phyloP scores from a whole-genome alignment of 2,329 filamentous ascomycete genomes.

The Apiospora malaysiana region DNA sequence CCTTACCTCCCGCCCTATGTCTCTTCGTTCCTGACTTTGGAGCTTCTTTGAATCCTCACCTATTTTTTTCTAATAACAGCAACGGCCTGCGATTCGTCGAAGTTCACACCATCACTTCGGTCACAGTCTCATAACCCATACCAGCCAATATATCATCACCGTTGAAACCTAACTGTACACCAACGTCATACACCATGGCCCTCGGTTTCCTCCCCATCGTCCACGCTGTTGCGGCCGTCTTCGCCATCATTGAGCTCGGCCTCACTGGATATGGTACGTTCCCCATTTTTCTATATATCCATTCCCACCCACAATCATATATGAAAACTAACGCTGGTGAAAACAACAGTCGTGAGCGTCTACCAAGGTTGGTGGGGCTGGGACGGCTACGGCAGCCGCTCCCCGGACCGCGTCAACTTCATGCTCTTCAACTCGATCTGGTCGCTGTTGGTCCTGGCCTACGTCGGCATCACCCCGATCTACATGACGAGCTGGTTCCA shows the following conservation, averaged over 20 bases:
- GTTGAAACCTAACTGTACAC: not conserved
- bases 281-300: too few species aligned
- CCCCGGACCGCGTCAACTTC: constrained; percentile 71
- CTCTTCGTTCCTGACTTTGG: not conserved
- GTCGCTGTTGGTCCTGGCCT: constrained; percentile 74
- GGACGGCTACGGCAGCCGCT: constrained; percentile 34
- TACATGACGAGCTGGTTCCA: constrained; percentile 67
- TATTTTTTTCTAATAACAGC: not conserved
- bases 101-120: not conserved
- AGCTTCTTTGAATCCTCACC: not conserved
- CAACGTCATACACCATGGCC: constrained; percentile 48
- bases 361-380: constrained; percentile 45
- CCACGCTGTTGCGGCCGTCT: constrained; percentile 69
- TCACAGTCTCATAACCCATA: not conserved
- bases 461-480: constrained; percentile 71
- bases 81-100: not conserved
- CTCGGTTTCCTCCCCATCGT: constrained; percentile 64
- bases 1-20: not conserved
- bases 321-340: too few species aligned
- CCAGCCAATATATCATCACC: not conserved
- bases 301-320: too few species aligned
- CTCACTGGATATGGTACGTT: constrained; percentile 76
- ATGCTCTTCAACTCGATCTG: constrained; percentile 81
- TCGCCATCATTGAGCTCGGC: constrained; percentile 77
- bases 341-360: constrained; percentile 62